A percentile compares a stretch with the other conserved stretches of the same genome.
These are phyloP conservation scores for Blumeria graminis DNA, from an alignment of 2,329 filamentous ascomycete species.

Conservation along the genomic window DNA sequence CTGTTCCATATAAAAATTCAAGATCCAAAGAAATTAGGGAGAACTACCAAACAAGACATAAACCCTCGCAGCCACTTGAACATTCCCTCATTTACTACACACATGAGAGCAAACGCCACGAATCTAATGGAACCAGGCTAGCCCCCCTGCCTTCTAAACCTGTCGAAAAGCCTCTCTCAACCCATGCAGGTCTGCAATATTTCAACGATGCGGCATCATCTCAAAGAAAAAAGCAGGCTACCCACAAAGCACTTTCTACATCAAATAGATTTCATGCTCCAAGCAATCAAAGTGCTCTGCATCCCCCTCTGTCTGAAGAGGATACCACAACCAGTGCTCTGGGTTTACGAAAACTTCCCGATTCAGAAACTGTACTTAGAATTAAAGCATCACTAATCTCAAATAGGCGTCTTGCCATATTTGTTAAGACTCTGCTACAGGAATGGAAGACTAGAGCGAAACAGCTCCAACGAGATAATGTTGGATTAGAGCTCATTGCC, in stretches of 20 bases:
- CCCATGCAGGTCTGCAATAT: conserved; percentile 10
- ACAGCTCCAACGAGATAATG: conserved; percentile 16
- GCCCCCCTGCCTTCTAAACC: conserved; percentile 4
- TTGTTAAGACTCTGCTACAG: conserved; percentile 6
- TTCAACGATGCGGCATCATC: conserved; percentile 7
- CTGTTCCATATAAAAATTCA: conserved; percentile 3
- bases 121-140: conserved; percentile 12
- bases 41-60: conserved; percentile 4
- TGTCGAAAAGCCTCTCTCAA: conserved; percentile 10
- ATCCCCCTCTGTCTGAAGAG: conserved; percentile 8
- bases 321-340: conserved; percentile 1
- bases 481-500: conserved; percentile 21
- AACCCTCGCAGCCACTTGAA: not conserved
- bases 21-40: not conserved
- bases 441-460: conserved; percentile 11
- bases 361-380: conserved; percentile 6
- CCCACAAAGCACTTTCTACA: not conserved
- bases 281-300: conserved; percentile 10
- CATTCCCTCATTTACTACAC: not conserved
- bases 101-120: conserved; percentile 3
- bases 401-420: conserved; percentile 6
- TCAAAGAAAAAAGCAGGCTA: not conserved
- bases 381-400: conserved; percentile 10
- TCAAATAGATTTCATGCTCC: conserved; percentile 7
- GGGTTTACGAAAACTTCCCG: not conserved